Evolutionary conservation across 2,329 filamentous ascomycete genomes (phyloP), one percentile per base, ranked within the genome.

Genomic region (Alternaria incomplexa): DNA sequence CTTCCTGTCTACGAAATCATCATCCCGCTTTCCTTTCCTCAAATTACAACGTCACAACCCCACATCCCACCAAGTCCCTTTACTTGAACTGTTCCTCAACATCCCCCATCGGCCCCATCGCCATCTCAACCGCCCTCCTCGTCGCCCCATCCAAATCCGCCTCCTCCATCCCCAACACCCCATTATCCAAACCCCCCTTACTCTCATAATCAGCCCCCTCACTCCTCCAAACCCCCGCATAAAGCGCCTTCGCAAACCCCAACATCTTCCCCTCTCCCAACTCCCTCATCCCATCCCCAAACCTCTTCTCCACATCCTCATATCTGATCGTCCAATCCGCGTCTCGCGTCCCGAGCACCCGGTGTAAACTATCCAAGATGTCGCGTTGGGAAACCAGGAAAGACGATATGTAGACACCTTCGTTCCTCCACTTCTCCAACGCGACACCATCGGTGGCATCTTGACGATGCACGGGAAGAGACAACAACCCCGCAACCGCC

Each of bases 311-410:
- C 1, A 80, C 76, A 0, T 73, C 64, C 76, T 89, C 84, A 12
- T 84, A 76, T 1, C 72, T 80, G 58, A 92, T 83, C 3, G 73
- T 83, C 90, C 90, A 92, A 69, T 91, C 89, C 0, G 76, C 78
- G 43, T 89, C 86, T 2, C 79, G 85, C 0, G 85, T 87, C 0
- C 84, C 84, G 0, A 86, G 85, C 5, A 89, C 88, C 0, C 85
- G 84, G 69, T 89, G 83, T 12, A 89, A 77, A n/a, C 84, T 85
- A 43, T 85, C 84, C 57, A 92, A 83, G 81, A 92, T 91, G 10
- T 92, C 89, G 11, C 83, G 82, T 75, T 92, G 90, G 7, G 65
- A 78, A 4, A 80, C 36, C 6, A 67, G 48, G 63, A 81, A 82
- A 3, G 74, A 77, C 0, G 71, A 68, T 2, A 81, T 58, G 54